Conservation (phyloP, 768 basidiomycete species). For the Lactifluus pinguis region DNA sequence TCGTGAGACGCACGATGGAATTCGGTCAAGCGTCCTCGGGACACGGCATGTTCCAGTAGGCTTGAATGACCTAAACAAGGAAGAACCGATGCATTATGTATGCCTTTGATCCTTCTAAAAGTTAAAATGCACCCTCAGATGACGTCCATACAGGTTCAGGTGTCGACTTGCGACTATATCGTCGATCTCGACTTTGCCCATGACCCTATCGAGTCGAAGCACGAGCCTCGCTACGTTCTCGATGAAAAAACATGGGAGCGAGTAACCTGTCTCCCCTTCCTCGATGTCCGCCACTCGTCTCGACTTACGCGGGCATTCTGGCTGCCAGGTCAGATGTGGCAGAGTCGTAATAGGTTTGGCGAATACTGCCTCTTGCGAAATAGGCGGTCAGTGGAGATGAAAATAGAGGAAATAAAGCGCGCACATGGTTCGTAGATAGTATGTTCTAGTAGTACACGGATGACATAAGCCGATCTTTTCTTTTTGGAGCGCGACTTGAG, state of each 20-base stretch:
- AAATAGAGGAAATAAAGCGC: slow-evolving; percentile 18
- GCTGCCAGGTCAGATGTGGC: slow-evolving; percentile 67
- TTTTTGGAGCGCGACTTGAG: neutral
- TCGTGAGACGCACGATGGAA: slow-evolving; percentile 30
- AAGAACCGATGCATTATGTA: slow-evolving; percentile 73
- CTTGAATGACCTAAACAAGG: slow-evolving; percentile 83
- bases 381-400: slow-evolving; percentile 28
- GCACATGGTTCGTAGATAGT: neutral
- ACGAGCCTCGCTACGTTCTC: slow-evolving; percentile 75
- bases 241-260: slow-evolving; percentile 70
- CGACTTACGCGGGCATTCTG: slow-evolving; percentile 70
- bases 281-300: slow-evolving; percentile 71
- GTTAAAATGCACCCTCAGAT: neutral
- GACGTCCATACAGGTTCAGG: slow-evolving; percentile 43
- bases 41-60: slow-evolving; percentile 52
- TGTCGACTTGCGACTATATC: slow-evolving; percentile 77
- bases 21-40: slow-evolving; percentile 50
- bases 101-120: slow-evolving; percentile 25
- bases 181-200: slow-evolving; percentile 83
- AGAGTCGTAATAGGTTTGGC: slow-evolving; percentile 64
- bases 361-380: slow-evolving; percentile 87
- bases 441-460: neutral
- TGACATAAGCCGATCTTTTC: slow-evolving; percentile 13
- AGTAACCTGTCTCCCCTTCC: slow-evolving; percentile 71
- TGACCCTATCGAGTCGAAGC: slow-evolving; percentile 41